Conservation (phyloP, 345 rosid species). For the Boechera retrofracta region DNA sequence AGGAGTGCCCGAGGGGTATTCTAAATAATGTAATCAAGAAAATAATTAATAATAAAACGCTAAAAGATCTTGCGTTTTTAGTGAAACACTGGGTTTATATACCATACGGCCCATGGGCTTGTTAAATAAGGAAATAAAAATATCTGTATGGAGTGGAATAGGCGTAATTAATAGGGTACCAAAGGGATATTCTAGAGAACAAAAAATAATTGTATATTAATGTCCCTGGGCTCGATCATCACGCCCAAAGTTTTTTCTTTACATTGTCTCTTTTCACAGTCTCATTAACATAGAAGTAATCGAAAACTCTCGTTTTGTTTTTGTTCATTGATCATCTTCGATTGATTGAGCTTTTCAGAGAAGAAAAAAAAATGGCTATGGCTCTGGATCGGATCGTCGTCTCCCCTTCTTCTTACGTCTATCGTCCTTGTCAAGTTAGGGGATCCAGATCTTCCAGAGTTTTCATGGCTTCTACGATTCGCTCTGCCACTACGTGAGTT, state of each 20-base stretch:
- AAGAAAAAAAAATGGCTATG: slow-evolving; percentile 50
- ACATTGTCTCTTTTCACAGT: slow-evolving; percentile 14
- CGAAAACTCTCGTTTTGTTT: background rate
- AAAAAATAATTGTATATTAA: background rate
- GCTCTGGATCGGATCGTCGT: slow-evolving; percentile 47
- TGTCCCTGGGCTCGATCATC: slow-evolving; percentile 18
- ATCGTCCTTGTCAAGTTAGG: slow-evolving; percentile 40
- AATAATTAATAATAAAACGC: background rate
- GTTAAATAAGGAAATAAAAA: background rate
- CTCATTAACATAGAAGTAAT: slow-evolving; percentile 36
- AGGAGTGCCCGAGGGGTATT: too few relatives aligned
- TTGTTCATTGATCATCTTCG: background rate
- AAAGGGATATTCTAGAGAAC: slow-evolving; percentile 23
- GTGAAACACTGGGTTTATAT: background rate
- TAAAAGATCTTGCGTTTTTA: background rate
- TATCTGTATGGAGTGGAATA: slow-evolving; percentile 20
- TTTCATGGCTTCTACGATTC: slow-evolving; percentile 59
- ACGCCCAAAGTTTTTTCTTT: slow-evolving; percentile 14
- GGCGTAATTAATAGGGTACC: background rate
- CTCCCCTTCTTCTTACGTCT: slow-evolving; percentile 41
- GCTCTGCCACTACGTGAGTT: slow-evolving; percentile 51
- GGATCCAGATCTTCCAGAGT: slow-evolving; percentile 49
- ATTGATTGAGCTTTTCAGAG: slow-evolving; percentile 7
- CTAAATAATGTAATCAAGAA: too few relatives aligned
- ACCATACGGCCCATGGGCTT: slow-evolving; percentile 32